Evolutionary conservation across 2,329 filamentous ascomycete genomes (phyloP).

Genomic region (Colletotrichum brevisporum): DNA sequence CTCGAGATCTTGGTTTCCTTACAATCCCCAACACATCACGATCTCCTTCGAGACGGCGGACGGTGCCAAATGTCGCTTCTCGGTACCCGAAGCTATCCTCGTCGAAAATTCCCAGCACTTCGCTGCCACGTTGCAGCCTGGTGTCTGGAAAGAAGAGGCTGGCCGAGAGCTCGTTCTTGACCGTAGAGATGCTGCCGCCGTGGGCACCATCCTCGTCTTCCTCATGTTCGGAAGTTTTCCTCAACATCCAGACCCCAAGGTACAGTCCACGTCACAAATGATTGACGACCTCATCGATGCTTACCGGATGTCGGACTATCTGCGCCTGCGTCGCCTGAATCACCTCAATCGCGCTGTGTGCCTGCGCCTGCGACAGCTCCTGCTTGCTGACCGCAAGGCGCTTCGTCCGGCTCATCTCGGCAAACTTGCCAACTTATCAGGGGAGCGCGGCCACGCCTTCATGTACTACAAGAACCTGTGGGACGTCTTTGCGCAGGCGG

Average conservation of each 20-base stretch:
- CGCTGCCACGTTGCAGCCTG: background rate
- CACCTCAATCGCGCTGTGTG: slow-evolving; percentile 9
- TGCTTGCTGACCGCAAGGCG: slow-evolving; percentile 13
- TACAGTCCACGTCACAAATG: background rate
- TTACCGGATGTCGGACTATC: background rate
- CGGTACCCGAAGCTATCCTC: slow-evolving; percentile 17
- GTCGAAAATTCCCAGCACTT: slow-evolving; percentile 14
- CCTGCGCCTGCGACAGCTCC: slow-evolving; percentile 28
- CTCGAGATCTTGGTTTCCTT: slow-evolving; percentile 24
- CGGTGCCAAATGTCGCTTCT: background rate
- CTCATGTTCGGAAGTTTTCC: slow-evolving; percentile 27
- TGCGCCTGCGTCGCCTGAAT: background rate
- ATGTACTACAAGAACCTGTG: background rate
- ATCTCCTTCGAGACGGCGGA: background rate
- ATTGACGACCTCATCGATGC: slow-evolving; percentile 25
- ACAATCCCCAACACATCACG: slow-evolving; percentile 22
- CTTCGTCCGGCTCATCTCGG: slow-evolving; percentile 1
- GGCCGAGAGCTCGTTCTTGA: slow-evolving; percentile 2
- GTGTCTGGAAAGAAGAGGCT: slow-evolving; percentile 5
- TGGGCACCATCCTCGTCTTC: slow-evolving; percentile 21
- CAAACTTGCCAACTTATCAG: slow-evolving; percentile 9
- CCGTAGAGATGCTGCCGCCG: background rate
- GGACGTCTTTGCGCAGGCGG: slow-evolving; percentile 21
- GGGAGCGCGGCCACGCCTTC: background rate
- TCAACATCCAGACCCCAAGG: background rate